Evolutionary conservation across 2,329 filamentous ascomycete genomes (phyloP).

Genomic region (Xylariaceae sp.): DNA sequence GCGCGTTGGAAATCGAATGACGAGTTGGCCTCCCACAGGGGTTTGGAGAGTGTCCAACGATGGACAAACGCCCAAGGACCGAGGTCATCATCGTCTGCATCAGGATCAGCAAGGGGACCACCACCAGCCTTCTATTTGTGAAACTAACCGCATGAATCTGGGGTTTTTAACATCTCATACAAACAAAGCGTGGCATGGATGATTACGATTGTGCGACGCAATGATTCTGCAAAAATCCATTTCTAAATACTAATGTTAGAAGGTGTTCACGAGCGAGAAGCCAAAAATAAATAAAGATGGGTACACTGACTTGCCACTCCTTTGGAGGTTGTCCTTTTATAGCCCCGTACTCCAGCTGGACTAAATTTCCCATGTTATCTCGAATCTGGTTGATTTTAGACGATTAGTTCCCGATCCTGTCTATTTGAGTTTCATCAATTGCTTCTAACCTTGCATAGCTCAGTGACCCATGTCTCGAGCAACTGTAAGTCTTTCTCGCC

Average conservation of each 20-base stretch:
- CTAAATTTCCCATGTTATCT: constrained; percentile 24
- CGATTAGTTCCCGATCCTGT: too few relatives aligned
- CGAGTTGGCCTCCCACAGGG: constrained; percentile 30
- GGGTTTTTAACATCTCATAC: constrained; percentile 26
- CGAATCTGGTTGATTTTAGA: too few relatives aligned
- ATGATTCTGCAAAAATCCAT: constrained; percentile 34
- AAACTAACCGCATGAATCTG: constrained; percentile 7
- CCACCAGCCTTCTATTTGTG: not conserved
- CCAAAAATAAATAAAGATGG: not conserved
- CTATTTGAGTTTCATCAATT: too few relatives aligned
- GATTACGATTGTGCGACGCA: constrained; percentile 32
- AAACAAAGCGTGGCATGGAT: constrained; percentile 27
- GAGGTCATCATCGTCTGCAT: constrained; percentile 14
- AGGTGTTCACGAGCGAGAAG: not conserved
- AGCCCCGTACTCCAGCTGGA: constrained; percentile 7
- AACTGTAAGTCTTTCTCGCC: constrained; percentile 19
- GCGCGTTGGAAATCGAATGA: constrained; percentile 25
- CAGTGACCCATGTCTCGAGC: constrained; percentile 19
- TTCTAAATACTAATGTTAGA: constrained; percentile 17
- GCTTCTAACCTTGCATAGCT: constrained; percentile 27
- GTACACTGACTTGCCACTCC: constrained; percentile 27
- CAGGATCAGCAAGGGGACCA: not conserved
- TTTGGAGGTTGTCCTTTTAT: constrained; percentile 12
- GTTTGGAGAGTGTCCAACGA: constrained; percentile 31
- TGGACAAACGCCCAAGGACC: constrained; percentile 26